Percentiles rank a stretch among this genome's conserved stretches.
Evolutionary conservation across 176 grass and related monocot species (phyloP).

Genomic region (Areca catechu): DNA sequence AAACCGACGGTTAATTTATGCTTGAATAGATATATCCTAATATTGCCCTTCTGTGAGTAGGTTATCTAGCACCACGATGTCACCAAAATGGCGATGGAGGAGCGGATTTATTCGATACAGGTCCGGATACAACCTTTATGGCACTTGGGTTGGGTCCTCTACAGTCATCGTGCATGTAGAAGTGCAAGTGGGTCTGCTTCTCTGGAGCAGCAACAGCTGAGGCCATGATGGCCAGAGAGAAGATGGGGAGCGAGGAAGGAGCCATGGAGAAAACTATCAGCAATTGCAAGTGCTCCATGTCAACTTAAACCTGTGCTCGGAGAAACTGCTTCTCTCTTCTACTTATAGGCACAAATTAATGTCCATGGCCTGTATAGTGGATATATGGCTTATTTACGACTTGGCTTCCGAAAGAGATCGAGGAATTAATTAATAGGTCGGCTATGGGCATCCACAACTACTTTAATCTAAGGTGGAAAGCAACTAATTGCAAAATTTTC

Average conservation of each 20-base stretch:
- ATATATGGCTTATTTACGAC: no score
- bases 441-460: no score
- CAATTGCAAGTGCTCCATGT: neutral
- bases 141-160: neutral
- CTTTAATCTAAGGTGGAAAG: no score
- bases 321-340: neutral
- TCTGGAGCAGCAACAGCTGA: neutral
- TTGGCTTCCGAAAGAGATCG: no score
- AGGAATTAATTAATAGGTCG: no score
- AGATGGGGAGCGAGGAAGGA: neutral
- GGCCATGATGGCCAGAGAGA: neutral
- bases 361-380: no score
- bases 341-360: no score
- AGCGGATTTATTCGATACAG: neutral
- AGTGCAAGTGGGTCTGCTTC: conserved; percentile 12
- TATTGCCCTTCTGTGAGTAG: conserved; percentile 9
- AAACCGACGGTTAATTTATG: no score
- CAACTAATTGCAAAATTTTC: no score
- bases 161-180: conserved; percentile 12
- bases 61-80: neutral
- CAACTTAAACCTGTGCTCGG: neutral
- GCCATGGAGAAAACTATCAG: neutral
- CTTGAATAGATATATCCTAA: no score
- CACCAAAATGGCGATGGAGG: conserved; percentile 1
- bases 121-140: neutral